A percentile compares a stretch with the other conserved stretches of the same genome.
phyloP scores from a whole-genome alignment of 2,329 filamentous ascomycete genomes.

The Pseudogymnoascus sp. region DNA sequence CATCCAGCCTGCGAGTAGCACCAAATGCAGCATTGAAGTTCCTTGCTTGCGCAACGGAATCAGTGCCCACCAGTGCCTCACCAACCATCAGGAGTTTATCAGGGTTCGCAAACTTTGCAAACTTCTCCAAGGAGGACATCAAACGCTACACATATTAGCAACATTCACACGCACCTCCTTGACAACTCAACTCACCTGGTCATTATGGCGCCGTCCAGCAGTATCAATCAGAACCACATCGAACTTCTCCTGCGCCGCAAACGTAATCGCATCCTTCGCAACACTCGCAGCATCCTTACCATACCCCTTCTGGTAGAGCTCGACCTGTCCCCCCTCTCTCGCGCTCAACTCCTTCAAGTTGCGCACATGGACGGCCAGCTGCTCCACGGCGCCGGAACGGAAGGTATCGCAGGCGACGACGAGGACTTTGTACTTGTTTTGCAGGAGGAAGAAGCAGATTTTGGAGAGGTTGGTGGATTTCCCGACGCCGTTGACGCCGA shows the following conservation, averaged over 20 bases:
- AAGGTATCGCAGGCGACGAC: conserved; percentile 96
- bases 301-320: conserved; percentile 94
- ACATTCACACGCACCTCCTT: background rate
- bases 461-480: conserved; percentile 98
- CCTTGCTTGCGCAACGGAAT: conserved; percentile 88
- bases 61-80: conserved; percentile 85
- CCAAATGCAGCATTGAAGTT: conserved; percentile 97
- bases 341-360: conserved; percentile 84
- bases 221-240: conserved; percentile 98
- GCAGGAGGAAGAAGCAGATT: conserved; percentile 94
- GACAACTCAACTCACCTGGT: conserved; percentile 44
- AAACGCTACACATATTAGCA: conserved; percentile 47
- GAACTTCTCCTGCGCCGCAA: conserved; percentile 67
- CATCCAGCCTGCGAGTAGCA: conserved; percentile 71
- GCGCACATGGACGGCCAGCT: conserved; percentile 88
- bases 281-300: conserved; percentile 96
- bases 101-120: conserved; percentile 89
- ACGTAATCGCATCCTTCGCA: conserved; percentile 84
- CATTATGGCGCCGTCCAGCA: conserved; percentile 89
- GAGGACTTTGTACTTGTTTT: conserved; percentile 94
- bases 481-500: conserved; percentile 95
- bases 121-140: conserved; percentile 96
- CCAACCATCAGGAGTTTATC: conserved; percentile 98
- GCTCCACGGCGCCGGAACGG: conserved; percentile 92
- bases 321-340: conserved; percentile 77